These are phyloP conservation scores for Lumnitzera racemosa DNA, from an alignment of 345 rosid genomes.

Conservation along the genomic window DNA sequence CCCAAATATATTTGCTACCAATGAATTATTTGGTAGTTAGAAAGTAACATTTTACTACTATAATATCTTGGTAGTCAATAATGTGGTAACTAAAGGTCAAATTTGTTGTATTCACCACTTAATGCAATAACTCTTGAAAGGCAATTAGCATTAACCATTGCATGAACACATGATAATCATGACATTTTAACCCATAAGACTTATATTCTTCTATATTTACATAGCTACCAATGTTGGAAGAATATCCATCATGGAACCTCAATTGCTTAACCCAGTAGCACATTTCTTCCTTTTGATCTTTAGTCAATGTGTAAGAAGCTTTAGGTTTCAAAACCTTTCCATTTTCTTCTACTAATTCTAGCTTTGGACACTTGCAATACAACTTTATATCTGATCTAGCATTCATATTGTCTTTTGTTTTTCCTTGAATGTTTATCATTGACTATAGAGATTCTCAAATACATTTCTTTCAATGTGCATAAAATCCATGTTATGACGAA, in stretches of 20 bases:
- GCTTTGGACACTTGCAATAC: neutral
- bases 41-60: too few relatives aligned
- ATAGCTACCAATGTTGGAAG: conserved; percentile 1
- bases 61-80: too few relatives aligned
- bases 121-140: too few relatives aligned
- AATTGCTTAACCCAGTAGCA: neutral
- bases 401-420: neutral
- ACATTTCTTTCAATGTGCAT: too few relatives aligned
- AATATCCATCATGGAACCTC: conserved; percentile 9
- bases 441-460: neutral
- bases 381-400: neutral
- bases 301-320: conserved; percentile 4
- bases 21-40: too few relatives aligned
- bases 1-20: too few relatives aligned
- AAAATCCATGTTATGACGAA: too few relatives aligned
- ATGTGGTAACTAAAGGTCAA: too few relatives aligned
- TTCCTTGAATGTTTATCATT: neutral
- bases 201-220: neutral
- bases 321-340: neutral
- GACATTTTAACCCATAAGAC: neutral
- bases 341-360: neutral
- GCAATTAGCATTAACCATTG: too few relatives aligned
- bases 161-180: neutral
- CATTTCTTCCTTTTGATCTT: neutral
- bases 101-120: too few relatives aligned